Evolutionary conservation across 371 early-diverging fungal species (phyloP), one percentile per base, ranked within the genome.

Genomic region (Polyrhizophydium stewartii): DNA sequence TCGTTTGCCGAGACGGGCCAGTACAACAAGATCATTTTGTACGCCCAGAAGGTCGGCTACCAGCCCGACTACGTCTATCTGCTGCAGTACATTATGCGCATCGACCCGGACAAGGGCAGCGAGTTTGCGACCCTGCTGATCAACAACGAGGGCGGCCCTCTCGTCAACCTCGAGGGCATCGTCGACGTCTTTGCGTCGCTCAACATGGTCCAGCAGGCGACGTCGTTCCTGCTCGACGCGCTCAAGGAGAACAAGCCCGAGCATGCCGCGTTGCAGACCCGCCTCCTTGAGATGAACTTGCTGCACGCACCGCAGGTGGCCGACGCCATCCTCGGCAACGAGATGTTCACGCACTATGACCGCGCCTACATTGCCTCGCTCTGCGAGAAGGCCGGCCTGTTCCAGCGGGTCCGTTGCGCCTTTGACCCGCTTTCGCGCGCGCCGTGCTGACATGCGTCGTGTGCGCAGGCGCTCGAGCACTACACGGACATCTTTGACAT

Each of bases 1-100:
- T 96, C 97, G 82, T 95, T 98, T 82, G 97, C 94, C 22, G 96
- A 98, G 74, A 91, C 91, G 35, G 90, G 90, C 38, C 96, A 97
- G 75, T 97, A 90, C 69, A 87, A 90, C 81, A 97, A 96, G 76
- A 96, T 98, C 64, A 81, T 95, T 55, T 77, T 91, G 45, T 98
- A 97, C 77, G 91, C 95, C 61, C 91, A 93, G 72, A 92, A 94
- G 66, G 94, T 93, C 47, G 91, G 90, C 24, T 94, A 88, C 75
- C 85, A 86, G 25, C 97, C 98, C 37, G 97, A 98, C 71, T 98
- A 95, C 72, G 71, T 84, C 28, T 85, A 85, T 33, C 82, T 97
- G 37, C 87, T 98, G 38, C 90, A 90, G 75, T 88, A 88, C 76
- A 88, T 96, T 67, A 85, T 96, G 76, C 90, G 93, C 41, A 75